Conservation (phyloP, 2,329 filamentous ascomycete species). For the Rhynchosporium agropyri region DNA sequence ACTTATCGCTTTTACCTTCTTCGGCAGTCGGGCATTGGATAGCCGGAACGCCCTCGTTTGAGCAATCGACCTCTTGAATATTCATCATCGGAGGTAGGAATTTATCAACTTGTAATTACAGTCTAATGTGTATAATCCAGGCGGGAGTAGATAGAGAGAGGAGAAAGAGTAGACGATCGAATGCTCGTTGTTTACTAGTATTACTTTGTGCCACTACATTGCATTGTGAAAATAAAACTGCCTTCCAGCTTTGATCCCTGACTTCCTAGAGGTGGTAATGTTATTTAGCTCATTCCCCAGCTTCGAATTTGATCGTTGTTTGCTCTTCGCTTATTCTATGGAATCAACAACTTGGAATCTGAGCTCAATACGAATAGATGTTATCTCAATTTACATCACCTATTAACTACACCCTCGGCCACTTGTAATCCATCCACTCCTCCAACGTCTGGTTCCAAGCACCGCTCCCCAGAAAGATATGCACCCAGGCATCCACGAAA, state of each 20-base stretch:
- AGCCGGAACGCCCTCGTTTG: not conserved
- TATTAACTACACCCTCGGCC: constrained; percentile 7
- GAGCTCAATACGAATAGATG: no score
- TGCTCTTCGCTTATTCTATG: no score
- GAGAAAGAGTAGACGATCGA: not conserved
- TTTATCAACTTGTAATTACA: not conserved
- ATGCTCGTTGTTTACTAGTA: constrained; percentile 3
- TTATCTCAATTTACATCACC: not conserved
- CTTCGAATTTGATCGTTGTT: no score
- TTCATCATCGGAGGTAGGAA: not conserved
- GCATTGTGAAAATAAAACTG: not conserved
- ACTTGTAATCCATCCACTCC: constrained; percentile 19
- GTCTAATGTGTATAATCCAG: constrained; percentile 19
- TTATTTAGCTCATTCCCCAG: no score
- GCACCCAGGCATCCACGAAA: constrained; percentile 17
- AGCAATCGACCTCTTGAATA: not conserved
- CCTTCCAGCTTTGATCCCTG: no score
- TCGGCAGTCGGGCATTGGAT: not conserved
- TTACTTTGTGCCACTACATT: not conserved
- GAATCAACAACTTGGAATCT: no score
- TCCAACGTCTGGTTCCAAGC: constrained; percentile 16
- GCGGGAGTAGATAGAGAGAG: not conserved
- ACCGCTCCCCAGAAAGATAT: constrained; percentile 9
- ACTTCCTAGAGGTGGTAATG: no score
- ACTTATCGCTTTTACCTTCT: not conserved